Base-by-base conservation (phyloP, 2,329 filamentous ascomycete species). In the Fusarium heterosporum region DNA sequence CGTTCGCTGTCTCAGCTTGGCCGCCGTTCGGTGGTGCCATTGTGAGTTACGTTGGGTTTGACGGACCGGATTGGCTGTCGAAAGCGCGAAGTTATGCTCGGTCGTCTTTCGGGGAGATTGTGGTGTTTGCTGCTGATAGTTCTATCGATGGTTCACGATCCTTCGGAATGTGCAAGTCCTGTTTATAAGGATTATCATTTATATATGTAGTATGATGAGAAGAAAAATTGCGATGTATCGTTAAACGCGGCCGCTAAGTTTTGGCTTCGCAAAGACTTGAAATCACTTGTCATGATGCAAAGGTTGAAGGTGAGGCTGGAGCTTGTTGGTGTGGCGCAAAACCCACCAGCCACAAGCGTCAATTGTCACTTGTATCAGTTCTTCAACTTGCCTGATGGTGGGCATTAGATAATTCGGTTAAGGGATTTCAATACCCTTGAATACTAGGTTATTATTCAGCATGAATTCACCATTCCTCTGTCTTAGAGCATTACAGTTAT, bases 11-110 rank as follows among this genome's bases (percentile, higher is more conserved):
- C 26, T 48, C 25, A 17, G 56, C 22, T 26, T 28, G 51, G 9
- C 61, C 66, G 2, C 59, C 48, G 6, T 49, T 66, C 14, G 60
- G 50, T 12, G 65, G 52, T 2, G 58, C 61, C 72, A 74, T 73
- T 26, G 11, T n/a, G 13, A 26, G 11, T 36, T 36, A 74, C 73
- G 3, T 47, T 10, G n/a, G 2, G 4, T 9, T 22, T 10, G 8
- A 16, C 3, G n/a, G 25, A 19, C 36, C 17, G 11, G 8, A 5
- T 5, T 12, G 13, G 40, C n/a, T 4, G 39, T 13, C 4, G 4
- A 1, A 12, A 5, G 22, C 36, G 12, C 13, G 30, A 39, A 8
- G 14, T 30, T 14, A n/a, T 38, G 40, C 32, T 22, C 22, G 25
- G 32, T 48, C 6, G 22, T 22, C 42, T 25, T n/a, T 26, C n/a